Evolutionary conservation across 768 basidiomycete species (phyloP).

Genomic region (Terana coerulea): DNA sequence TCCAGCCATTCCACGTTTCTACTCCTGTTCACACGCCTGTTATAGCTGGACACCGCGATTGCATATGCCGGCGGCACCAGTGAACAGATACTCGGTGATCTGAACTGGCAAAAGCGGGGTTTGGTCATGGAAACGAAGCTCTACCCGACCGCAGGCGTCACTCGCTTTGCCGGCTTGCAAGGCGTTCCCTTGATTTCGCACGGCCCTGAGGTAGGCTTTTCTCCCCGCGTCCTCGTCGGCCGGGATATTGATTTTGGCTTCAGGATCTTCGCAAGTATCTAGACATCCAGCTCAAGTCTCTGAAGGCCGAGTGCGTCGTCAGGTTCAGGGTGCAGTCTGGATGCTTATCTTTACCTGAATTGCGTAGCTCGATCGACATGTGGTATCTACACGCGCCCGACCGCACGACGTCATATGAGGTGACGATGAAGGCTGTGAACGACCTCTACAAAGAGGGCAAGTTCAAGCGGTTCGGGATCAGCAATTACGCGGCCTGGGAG

Average conservation of each 20-base stretch:
- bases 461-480: constrained; percentile 45
- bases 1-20: neutral
- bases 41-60: constrained; percentile 27
- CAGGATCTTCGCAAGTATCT: constrained; percentile 15
- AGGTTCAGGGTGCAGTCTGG: no score
- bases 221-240: no score
- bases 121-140: constrained; percentile 60
- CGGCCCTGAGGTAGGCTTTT: constrained; percentile 8
- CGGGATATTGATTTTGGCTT: neutral
- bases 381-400: constrained; percentile 48
- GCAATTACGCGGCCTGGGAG: constrained; percentile 42
- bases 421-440: constrained; percentile 43
- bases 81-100: constrained; percentile 44
- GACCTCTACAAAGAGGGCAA: constrained; percentile 49
- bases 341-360: constrained; percentile 7
- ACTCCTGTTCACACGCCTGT: neutral
- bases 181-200: constrained; percentile 4
- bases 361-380: constrained; percentile 33
- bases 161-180: neutral
- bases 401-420: constrained; percentile 41
- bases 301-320: constrained; percentile 45
- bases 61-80: constrained; percentile 28
- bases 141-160: constrained; percentile 20
- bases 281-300: constrained; percentile 36
- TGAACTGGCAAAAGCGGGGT: constrained; percentile 45